These are phyloP conservation scores for Emmonsia crescens DNA, from an alignment of 2,329 filamentous ascomycete species.

Conservation along the genomic window DNA sequence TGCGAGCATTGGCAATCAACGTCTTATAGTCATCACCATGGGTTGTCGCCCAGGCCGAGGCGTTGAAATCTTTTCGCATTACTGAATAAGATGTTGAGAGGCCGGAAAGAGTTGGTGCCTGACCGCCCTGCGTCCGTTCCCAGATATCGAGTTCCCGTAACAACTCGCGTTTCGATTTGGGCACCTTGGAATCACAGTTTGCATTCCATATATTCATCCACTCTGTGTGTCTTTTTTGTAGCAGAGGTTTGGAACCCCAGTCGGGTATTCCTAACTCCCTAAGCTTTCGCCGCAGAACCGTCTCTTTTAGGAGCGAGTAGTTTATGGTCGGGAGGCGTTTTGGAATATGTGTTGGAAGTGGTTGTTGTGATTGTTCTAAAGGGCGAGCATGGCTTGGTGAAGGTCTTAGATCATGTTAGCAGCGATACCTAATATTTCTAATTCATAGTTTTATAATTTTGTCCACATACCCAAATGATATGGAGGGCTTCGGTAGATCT, in stretches of 20 bases:
- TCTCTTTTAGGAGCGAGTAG: conserved; percentile 78
- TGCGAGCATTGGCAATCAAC: conserved; percentile 64
- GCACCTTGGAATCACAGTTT: conserved; percentile 75
- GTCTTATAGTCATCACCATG: conserved; percentile 68
- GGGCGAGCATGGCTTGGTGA: background rate
- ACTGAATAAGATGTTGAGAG: conserved; percentile 36
- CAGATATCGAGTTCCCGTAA: conserved; percentile 71
- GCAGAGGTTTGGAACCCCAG: conserved; percentile 54
- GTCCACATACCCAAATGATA: background rate
- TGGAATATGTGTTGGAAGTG: conserved; percentile 27
- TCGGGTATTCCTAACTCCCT: conserved; percentile 66
- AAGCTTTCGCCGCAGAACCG: conserved; percentile 67
- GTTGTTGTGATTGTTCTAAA: background rate
- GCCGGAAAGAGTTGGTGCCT: conserved; percentile 15
- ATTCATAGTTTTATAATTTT: background rate
- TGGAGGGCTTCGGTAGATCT: background rate
- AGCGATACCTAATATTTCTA: background rate
- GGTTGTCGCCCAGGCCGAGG: conserved; percentile 58
- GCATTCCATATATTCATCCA: conserved; percentile 96
- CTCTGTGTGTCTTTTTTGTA: conserved; percentile 76
- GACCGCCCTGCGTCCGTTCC: conserved; percentile 70
- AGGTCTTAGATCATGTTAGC: background rate
- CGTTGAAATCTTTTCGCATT: conserved; percentile 83
- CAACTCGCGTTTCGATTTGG: conserved; percentile 60
- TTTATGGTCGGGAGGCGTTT: conserved; percentile 67